Percentiles rank a stretch among this genome's conserved stretches.
phyloP scores from a whole-genome alignment of 2,329 filamentous ascomycete genomes.

The Trichoderma citrinoviride region DNA sequence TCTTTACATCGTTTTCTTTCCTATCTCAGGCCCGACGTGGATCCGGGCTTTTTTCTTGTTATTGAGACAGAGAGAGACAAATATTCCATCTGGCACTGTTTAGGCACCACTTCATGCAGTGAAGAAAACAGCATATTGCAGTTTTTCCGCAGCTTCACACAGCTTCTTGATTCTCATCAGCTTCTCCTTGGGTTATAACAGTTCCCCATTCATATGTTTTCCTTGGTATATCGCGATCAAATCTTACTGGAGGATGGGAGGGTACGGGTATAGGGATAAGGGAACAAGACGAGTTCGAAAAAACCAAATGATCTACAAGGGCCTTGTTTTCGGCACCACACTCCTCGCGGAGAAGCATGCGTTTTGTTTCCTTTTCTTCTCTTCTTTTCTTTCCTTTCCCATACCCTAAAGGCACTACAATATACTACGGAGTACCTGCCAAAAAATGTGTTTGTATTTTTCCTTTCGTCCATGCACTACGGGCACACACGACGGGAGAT shows the following conservation, averaged over 20 bases:
- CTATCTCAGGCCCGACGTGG: neutral
- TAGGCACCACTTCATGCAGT: too few species aligned
- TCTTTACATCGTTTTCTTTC: constrained; percentile 7
- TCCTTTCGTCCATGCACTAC: neutral
- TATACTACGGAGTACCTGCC: too few species aligned
- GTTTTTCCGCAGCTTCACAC: neutral
- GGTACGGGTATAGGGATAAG: neutral
- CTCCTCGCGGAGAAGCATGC: constrained; percentile 18
- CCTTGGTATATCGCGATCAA: neutral
- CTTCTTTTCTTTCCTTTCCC: too few species aligned
- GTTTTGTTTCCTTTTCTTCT: neutral
- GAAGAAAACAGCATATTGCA: neutral
- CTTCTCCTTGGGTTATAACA: neutral
- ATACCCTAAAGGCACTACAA: too few species aligned
- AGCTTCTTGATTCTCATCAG: constrained; percentile 1
- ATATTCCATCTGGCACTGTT: neutral
- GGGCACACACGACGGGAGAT: neutral
- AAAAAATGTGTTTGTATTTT: neutral
- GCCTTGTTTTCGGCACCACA: neutral
- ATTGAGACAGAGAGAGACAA: neutral
- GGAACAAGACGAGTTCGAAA: neutral
- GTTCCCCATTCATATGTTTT: neutral
- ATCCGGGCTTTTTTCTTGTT: neutral
- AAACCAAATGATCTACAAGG: neutral
- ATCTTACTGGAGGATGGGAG: neutral